These are phyloP conservation scores for Exobasidium rhododendri DNA, from an alignment of 1,284 basidiomycete species.

Conservation along the genomic window DNA sequence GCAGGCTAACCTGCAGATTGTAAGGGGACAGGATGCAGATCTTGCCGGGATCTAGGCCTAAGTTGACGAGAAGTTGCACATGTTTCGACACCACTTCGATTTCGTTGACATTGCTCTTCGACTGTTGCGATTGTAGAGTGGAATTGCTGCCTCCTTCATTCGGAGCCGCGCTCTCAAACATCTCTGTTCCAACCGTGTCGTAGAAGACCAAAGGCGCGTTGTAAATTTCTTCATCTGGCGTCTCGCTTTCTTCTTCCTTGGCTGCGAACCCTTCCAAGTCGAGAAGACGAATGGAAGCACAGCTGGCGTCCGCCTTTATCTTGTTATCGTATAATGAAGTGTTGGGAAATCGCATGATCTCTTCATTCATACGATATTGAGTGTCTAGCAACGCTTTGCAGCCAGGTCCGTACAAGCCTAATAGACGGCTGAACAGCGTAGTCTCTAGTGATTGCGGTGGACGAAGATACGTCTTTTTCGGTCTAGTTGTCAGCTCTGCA, in stretches of 20 bases:
- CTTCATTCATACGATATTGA: constrained; percentile 71
- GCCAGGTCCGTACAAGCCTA: constrained; percentile 75
- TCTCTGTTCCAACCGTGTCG: constrained; percentile 62
- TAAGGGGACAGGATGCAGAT: constrained; percentile 89
- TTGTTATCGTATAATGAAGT: constrained; percentile 72
- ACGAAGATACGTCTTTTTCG: constrained; percentile 55
- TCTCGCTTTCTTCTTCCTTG: constrained; percentile 61
- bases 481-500: neutral
- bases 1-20: constrained; percentile 47
- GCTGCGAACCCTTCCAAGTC: constrained; percentile 60
- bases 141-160: neutral
- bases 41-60: constrained; percentile 69
- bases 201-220: constrained; percentile 81
- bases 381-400: constrained; percentile 79
- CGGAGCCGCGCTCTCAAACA: constrained; percentile 24
- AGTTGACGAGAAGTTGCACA: constrained; percentile 69
- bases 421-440: constrained; percentile 85
- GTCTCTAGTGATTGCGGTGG: constrained; percentile 76
- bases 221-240: constrained; percentile 63
- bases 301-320: constrained; percentile 64
- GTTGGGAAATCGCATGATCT: constrained; percentile 84
- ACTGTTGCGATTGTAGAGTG: neutral
- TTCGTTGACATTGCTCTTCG: constrained; percentile 83
- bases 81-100: constrained; percentile 76
- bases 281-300: constrained; percentile 63